Base-by-base conservation (phyloP, 2,329 filamentous ascomycete species). In the Ophiostoma ulmi region DNA sequence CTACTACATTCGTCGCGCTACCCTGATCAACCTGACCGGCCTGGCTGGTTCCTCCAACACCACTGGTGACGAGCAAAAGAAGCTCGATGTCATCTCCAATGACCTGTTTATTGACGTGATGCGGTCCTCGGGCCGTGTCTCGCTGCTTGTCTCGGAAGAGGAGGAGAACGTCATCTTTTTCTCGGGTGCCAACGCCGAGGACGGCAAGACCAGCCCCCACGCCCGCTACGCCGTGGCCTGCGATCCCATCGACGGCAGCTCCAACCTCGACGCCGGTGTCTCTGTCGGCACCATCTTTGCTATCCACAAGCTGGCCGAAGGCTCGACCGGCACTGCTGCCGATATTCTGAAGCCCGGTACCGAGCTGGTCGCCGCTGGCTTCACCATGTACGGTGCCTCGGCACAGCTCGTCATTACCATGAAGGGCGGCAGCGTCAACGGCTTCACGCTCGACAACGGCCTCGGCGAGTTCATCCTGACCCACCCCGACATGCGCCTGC, bases 301-400 rank as follows among this genome's bases (percentile, higher is more conserved):
- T 75, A 88, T 99, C 76, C 95, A 95, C 86, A 93, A 94, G 84
- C 88, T 98, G 31, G 87, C 90, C 72, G 92, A 96, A 17, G 89
- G 86, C 74, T 89, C 90, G 17, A 85, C 83, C 72, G 91, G 91
- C 74, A 90, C 86, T 72, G 90, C 91, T 76, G 93, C 96, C 77
- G 94, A 98, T 79, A 87, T 99, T 73, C 87, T 98, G 72, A 90
- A 89, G 80, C 91, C 95, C 0, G 95, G 95, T 71, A 94, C 91
- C 1, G 94, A 97, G 81, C 88, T 98, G 75, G 87, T 98, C 26
- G 94, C 95, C 48, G 90, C 92, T 31, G 95, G 95, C n/a, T 99
- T 99, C 86, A 99, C 95, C 81, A 99, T 99, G 95, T 99, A 99
- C 82, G 95, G 95, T 78, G 95, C 95, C 75, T 97, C 94, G 3